Conservation (phyloP, 345 rosid genomes). For the Turritis glabra region DNA sequence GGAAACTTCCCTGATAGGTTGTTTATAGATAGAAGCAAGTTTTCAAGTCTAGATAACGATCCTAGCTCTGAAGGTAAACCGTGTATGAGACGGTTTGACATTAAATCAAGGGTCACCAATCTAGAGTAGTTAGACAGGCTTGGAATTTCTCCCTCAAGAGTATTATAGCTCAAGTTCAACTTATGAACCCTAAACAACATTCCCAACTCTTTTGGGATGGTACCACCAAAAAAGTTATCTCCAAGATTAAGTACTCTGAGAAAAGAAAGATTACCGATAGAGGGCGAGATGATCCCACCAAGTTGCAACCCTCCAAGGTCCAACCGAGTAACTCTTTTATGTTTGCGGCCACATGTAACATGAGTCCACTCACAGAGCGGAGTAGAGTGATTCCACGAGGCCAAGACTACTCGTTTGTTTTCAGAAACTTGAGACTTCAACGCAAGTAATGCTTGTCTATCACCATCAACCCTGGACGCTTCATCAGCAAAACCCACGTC, state of each 20-base stretch:
- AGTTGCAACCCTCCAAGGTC: slow-evolving; percentile 17
- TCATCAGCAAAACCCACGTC: not conserved
- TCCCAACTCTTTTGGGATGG: slow-evolving; percentile 23
- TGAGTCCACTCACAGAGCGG: slow-evolving; percentile 37
- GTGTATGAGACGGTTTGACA: not conserved
- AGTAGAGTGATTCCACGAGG: slow-evolving; percentile 37
- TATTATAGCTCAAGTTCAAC: slow-evolving; percentile 2
- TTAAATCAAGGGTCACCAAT: not conserved
- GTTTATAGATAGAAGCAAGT: not conserved
- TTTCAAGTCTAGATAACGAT: not conserved
- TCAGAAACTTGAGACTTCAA: slow-evolving; percentile 26
- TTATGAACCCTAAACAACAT: not conserved
- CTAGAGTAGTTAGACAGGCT: not conserved
- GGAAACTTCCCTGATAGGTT: slow-evolving; percentile 7
- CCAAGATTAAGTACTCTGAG: slow-evolving; percentile 18
- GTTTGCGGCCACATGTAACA: slow-evolving; percentile 30
- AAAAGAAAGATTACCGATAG: slow-evolving; percentile 26
- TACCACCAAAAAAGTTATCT: slow-evolving; percentile 9
- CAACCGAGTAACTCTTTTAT: slow-evolving; percentile 29
- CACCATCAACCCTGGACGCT: not conserved
- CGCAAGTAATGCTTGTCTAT: slow-evolving; percentile 1
- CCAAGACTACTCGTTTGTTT: slow-evolving; percentile 1
- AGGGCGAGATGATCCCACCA: slow-evolving; percentile 23
- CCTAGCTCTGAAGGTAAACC: slow-evolving; percentile 8
- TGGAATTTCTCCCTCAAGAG: slow-evolving; percentile 3